Conservation (phyloP, 2,329 filamentous ascomycete genomes). For the Lasiodiplodia sp. region DNA sequence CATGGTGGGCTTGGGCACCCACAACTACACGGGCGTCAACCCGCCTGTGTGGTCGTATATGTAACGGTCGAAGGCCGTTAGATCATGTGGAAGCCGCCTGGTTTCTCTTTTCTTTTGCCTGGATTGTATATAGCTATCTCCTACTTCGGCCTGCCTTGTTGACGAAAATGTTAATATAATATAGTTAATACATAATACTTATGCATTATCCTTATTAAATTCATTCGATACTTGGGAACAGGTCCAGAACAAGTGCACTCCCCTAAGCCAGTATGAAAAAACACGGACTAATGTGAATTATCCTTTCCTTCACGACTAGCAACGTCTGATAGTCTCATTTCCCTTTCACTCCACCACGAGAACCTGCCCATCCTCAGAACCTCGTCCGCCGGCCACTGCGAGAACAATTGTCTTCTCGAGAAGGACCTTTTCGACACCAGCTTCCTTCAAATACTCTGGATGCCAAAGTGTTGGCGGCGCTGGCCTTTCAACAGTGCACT, state of each 20-base stretch:
- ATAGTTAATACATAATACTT: conserved; percentile 1
- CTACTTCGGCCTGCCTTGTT: not conserved
- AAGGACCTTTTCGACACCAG: not conserved
- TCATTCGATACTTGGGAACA: no score
- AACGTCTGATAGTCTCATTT: no score
- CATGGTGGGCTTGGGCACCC: conserved; percentile 34
- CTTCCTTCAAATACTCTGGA: not conserved
- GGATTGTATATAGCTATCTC: not conserved
- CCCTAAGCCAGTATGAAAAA: no score
- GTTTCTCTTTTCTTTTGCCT: not conserved
- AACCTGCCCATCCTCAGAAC: not conserved
- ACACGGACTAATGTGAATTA: no score
- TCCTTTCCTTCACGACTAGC: no score
- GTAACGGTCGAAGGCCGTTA: not conserved
- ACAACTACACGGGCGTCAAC: conserved; percentile 33
- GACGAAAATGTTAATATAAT: not conserved
- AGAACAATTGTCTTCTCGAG: not conserved
- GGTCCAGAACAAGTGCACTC: no score
- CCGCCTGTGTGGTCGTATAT: conserved; percentile 36
- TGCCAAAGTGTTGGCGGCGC: not conserved
- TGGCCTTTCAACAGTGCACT: not conserved
- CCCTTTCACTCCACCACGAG: not conserved
- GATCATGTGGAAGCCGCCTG: not conserved
- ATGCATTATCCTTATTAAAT: no score
- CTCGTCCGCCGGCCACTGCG: not conserved